Base-by-base conservation (phyloP, 1,139 yeast species). In the Pichia terricola region DNA sequence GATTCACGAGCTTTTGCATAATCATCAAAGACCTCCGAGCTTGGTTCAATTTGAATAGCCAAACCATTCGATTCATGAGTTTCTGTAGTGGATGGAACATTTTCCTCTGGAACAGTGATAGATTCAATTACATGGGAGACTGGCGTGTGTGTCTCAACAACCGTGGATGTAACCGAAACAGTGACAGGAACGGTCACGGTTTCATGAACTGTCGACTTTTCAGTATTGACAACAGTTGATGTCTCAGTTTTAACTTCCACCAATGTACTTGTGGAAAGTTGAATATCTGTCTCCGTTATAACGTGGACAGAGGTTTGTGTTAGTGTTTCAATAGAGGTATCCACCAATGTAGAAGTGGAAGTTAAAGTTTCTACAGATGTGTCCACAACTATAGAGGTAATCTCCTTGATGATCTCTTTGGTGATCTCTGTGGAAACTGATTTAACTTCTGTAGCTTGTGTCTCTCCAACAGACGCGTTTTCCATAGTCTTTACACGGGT, bases 391-490 rank as follows among this genome's bases (percentile, higher is more conserved):
- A 41, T 26, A 4, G 43, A 41, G 22, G 47, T 47, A 10, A 49
- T 27, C 36, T 49, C 50, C 32, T 40, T 49, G 26, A 28, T 31
- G 7, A 49, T 25, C 39, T 49, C 52, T n/a, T 40, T 47, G 6
- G 45, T 43, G n/a, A 43, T 25, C 16, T 47, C 45, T 31, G 35
- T 37, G 16, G 34, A 26, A 9, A 30, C 10, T 30, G 7, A 7
- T 8, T 30, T 30, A 30, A 10, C 10, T 30, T 7, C 9, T 30
- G 32, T 30, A 8, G 10, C 9, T 30, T 8, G 9, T 8, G 32
- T 30, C 32, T 8, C 7, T 8, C 9, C 7, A 30, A 10, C 2
- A 8, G 7, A 7, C 7, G 7, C 5, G 5, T 33, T 33, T 33
- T n/a, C 8, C 10, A 6, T 16, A n/a, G 37, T 3, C 3, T 22